Percentiles rank a stretch among this genome's conserved stretches.
These are phyloP conservation scores for Cadophora sp. DNA, from an alignment of 2,329 filamentous ascomycete genomes.

Conservation along the genomic window DNA sequence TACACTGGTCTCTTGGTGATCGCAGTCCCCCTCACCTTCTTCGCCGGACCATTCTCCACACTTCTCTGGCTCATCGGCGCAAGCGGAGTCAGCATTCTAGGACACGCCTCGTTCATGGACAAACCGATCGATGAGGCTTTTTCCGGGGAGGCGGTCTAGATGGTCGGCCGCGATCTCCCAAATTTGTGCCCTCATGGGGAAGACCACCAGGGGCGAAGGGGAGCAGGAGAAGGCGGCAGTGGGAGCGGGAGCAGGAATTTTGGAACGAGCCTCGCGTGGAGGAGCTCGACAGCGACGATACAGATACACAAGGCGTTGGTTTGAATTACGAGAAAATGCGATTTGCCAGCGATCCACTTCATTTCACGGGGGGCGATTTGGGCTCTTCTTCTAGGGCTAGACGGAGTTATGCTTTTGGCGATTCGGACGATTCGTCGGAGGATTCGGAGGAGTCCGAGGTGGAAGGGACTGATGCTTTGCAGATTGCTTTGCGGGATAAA, in stretches of 20 bases:
- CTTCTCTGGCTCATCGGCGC: constrained; percentile 96
- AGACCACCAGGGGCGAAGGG: constrained; percentile 94
- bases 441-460: constrained; percentile 57
- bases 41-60: constrained; percentile 83
- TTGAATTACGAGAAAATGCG: constrained; percentile 55
- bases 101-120: constrained; percentile 94
- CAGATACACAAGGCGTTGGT: constrained; percentile 62
- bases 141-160: constrained; percentile 99
- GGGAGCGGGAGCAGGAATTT: constrained; percentile 57
- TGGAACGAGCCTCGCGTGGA: constrained; percentile 63
- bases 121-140: constrained; percentile 99
- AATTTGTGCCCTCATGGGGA: constrained; percentile 94
- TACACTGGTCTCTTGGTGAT: constrained; percentile 88
- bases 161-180: constrained; percentile 99
- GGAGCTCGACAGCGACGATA: constrained; percentile 68
- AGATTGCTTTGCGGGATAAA: constrained; percentile 64
- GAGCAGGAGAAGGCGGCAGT: constrained; percentile 64
- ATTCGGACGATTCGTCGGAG: constrained; percentile 33
- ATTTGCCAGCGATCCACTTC: constrained; percentile 65
- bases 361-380: constrained; percentile 66
- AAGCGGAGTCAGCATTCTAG: constrained; percentile 89
- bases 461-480: constrained; percentile 58
- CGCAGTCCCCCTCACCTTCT: constrained; percentile 83
- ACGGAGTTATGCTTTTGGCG: constrained; percentile 37
- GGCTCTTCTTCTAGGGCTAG: constrained; percentile 46